Conservation (phyloP, 495 filamentous ascomycete genomes). For the Tuber indicum region DNA sequence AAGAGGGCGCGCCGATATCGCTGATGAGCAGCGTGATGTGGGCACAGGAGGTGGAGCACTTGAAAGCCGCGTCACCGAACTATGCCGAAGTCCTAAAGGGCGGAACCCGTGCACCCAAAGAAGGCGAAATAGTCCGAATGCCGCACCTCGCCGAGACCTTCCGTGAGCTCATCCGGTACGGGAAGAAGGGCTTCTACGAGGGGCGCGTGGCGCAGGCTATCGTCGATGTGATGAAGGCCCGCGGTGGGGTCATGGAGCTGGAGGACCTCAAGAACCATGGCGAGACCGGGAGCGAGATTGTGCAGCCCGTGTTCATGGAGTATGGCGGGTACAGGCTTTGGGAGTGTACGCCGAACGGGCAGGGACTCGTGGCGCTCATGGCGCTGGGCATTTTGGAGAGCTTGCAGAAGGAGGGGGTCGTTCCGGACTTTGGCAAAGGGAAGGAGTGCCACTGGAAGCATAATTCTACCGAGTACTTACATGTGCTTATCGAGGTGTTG, state of each 20-base stretch:
- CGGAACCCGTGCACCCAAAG: slow-evolving; percentile 57
- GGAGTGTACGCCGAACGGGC: slow-evolving; percentile 98
- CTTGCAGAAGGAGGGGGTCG: slow-evolving; percentile 64
- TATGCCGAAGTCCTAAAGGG: slow-evolving; percentile 65
- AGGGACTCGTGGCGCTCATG: slow-evolving; percentile 92
- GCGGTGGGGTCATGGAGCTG: slow-evolving; percentile 70
- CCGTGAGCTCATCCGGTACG: slow-evolving; percentile 66
- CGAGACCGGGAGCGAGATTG: slow-evolving; percentile 66
- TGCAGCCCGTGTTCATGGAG: slow-evolving; percentile 58
- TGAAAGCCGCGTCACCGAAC: slow-evolving; percentile 73
- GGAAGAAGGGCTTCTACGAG: slow-evolving; percentile 86
- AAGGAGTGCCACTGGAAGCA: slow-evolving; percentile 22
- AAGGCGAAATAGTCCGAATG: slow-evolving; percentile 89
- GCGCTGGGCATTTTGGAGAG: slow-evolving; percentile 83
- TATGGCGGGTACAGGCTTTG: slow-evolving; percentile 54
- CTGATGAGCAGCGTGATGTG: slow-evolving; percentile 69
- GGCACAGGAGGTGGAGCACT: slow-evolving; percentile 52
- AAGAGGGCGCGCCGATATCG: slow-evolving; percentile 83
- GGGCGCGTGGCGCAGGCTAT: slow-evolving; percentile 73
- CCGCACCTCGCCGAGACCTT: slow-evolving; percentile 76
- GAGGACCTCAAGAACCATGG: slow-evolving; percentile 74
- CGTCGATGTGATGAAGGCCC: slow-evolving; percentile 65
- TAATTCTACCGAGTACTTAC: slow-evolving; percentile 59
- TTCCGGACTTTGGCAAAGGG: slow-evolving; percentile 47
- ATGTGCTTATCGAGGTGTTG: slow-evolving; percentile 80